These are phyloP conservation scores for Volutella citrinella DNA, from an alignment of 2,329 filamentous ascomycete genomes.

Conservation along the genomic window DNA sequence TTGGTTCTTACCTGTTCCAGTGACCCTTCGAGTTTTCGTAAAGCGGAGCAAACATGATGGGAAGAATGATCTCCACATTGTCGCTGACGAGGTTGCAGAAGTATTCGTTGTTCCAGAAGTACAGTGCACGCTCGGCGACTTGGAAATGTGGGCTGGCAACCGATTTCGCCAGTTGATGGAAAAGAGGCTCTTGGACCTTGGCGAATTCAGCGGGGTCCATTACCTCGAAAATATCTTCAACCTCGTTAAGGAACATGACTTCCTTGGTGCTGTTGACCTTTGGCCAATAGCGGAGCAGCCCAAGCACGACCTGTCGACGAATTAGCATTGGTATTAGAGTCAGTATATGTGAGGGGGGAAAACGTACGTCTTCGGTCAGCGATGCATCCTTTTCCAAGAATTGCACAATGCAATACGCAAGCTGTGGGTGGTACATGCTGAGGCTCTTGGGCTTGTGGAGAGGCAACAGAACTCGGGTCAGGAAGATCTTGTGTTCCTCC, in stretches of 20 bases:
- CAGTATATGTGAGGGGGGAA: neutral
- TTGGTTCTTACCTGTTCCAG: slow-evolving; percentile 78
- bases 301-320: slow-evolving; percentile 92
- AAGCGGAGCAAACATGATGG: slow-evolving; percentile 98
- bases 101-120: slow-evolving; percentile 99
- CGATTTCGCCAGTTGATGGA: slow-evolving; percentile 96
- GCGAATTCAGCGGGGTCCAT: slow-evolving; percentile 99
- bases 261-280: slow-evolving; percentile 99
- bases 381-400: slow-evolving; percentile 97
- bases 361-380: slow-evolving; percentile 83
- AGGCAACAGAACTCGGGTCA: slow-evolving; percentile 88
- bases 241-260: slow-evolving; percentile 99
- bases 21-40: slow-evolving; percentile 99
- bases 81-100: slow-evolving; percentile 99
- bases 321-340: slow-evolving; percentile 10
- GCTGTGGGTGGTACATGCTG: slow-evolving; percentile 99
- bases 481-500: slow-evolving; percentile 97
- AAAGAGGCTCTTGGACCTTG: slow-evolving; percentile 96
- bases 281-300: slow-evolving; percentile 93
- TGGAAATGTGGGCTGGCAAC: slow-evolving; percentile 99
- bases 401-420: slow-evolving; percentile 98
- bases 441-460: slow-evolving; percentile 98
- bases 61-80: slow-evolving; percentile 96
- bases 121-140: slow-evolving; percentile 92
- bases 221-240: slow-evolving; percentile 98